Conservation (phyloP, 208 protist species). For the Vickermania spadyakhi region DNA sequence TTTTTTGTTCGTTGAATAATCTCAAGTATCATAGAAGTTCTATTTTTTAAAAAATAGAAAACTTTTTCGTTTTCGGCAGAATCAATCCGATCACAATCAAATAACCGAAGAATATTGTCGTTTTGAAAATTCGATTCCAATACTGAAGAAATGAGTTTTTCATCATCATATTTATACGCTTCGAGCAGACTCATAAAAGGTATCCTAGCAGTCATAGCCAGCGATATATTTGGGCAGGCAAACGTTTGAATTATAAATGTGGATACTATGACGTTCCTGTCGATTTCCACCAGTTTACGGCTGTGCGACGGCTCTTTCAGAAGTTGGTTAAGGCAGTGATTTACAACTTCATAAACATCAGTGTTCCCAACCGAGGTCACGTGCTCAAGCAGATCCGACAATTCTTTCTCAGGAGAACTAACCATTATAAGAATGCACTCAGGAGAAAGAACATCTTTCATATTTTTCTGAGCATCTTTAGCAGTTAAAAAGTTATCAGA, state of each 20-base stretch:
- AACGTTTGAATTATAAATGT: conserved; percentile 4
- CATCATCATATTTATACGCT: neutral
- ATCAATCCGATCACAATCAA: conserved; percentile 55
- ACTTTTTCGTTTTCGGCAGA: conserved; percentile 25
- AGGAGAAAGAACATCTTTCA: neutral
- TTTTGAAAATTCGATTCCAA: conserved; percentile 26
- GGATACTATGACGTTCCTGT: neutral
- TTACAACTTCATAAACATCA: neutral
- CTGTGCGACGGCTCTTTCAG: neutral
- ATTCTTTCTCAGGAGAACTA: neutral
- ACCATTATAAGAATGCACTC: neutral
- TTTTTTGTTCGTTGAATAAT: conserved; percentile 25
- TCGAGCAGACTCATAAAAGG: conserved; percentile 14
- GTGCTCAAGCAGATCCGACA: neutral
- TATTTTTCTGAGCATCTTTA: neutral
- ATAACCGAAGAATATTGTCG: conserved; percentile 50
- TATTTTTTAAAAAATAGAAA: conserved; percentile 19
- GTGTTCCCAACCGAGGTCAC: neutral
- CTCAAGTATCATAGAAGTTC: conserved; percentile 39
- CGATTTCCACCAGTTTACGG: neutral
- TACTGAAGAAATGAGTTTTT: conserved; percentile 17
- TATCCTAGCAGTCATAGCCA: conserved; percentile 12
- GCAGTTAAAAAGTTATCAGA: neutral
- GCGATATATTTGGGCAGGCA: conserved; percentile 7
- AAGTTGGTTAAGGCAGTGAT: neutral